Percentiles rank a stretch among this genome's conserved stretches.
Evolutionary conservation across 441 rosid species (phyloP).

Genomic region (Pelargonium fulgidum): DNA sequence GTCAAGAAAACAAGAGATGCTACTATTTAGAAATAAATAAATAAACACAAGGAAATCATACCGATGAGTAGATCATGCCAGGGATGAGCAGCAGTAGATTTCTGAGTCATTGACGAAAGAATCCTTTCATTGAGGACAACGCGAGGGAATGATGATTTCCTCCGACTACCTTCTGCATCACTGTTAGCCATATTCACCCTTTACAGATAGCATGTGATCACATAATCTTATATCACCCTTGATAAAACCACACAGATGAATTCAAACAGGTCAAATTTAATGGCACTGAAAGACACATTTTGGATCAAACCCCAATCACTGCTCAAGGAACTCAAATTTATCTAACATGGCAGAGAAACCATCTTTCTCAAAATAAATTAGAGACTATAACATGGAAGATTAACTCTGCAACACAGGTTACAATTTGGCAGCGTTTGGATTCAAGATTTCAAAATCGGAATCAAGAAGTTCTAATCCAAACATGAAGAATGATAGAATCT

Average conservation of each 20-base stretch:
- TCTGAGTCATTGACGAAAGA: slow-evolving; percentile 60
- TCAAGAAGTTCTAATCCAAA: not conserved
- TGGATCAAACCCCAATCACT: slow-evolving; percentile 2
- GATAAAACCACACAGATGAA: not conserved
- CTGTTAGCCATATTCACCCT: slow-evolving; percentile 40
- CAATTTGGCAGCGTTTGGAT: not conserved
- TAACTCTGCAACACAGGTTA: not conserved
- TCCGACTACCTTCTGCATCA: slow-evolving; percentile 30
- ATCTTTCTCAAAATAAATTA: not conserved
- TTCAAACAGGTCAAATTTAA: not conserved
- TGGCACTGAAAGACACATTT: not conserved
- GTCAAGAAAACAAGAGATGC: too few species aligned
- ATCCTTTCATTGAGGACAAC: slow-evolving; percentile 63
- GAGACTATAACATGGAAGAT: not conserved
- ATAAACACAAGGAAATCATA: slow-evolving; percentile 19
- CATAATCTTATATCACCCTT: not conserved
- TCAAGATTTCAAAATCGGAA: not conserved
- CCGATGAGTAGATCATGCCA: slow-evolving; percentile 95
- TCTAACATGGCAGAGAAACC: not conserved
- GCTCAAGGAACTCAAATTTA: not conserved
- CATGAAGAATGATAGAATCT: too few species aligned
- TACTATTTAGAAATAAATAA: not conserved
- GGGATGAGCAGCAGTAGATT: slow-evolving; percentile 89
- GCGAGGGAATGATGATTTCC: slow-evolving; percentile 22
- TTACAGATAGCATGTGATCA: slow-evolving; percentile 8